Base-by-base conservation (phyloP, 805 yeast genomes). In the Hanseniaspora singularis region DNA sequence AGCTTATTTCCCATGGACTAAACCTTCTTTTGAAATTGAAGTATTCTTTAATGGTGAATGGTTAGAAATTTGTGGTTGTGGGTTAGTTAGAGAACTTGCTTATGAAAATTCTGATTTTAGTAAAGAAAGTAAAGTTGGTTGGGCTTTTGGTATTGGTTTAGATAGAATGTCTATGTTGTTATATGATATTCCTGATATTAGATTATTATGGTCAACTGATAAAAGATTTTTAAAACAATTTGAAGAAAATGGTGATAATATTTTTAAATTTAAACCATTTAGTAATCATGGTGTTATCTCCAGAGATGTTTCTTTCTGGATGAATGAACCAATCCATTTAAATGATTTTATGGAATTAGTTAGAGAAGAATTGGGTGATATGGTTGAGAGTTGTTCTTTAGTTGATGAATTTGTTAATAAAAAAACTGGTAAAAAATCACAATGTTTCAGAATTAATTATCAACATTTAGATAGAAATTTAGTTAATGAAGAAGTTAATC, bases 41-140 rank as follows among this genome's bases (percentile, higher is more conserved):
- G 95, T 92, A 4, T 87, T 94, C 88, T 92, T 97, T 96, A 84
- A 87, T 59, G 94, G 92, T 44, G 94, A 88, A 54, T 92, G 98
- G 98, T 70, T 92, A 30, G 98, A 92, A 65, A 79, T 95, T 60
- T 85, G 95, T 57, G 98, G 98, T 0, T 85, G 95, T 64, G 98
- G 98, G 22, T 71, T 89, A 31, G 95, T 87, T 7, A 77, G 77
- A 53, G 81, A 85, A 54, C 77, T 76, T 41, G 94, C 89, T 0
- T 68, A 86, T 32, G 66, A 74, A 19, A 81, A 80, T 53, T 74
- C 96, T 1, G 94, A 85, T 0, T 68, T 79, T 43, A 64, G 71
- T 20, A 57, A 64, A 15, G 58, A 67, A 37, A 71, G 76, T 50
- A 73, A 77, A 20, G 70, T 89, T 38, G 94, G 96, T 2, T 92